These are phyloP conservation scores for Iris pallida DNA, from an alignment of 116 monocot species.

Conservation along the genomic window DNA sequence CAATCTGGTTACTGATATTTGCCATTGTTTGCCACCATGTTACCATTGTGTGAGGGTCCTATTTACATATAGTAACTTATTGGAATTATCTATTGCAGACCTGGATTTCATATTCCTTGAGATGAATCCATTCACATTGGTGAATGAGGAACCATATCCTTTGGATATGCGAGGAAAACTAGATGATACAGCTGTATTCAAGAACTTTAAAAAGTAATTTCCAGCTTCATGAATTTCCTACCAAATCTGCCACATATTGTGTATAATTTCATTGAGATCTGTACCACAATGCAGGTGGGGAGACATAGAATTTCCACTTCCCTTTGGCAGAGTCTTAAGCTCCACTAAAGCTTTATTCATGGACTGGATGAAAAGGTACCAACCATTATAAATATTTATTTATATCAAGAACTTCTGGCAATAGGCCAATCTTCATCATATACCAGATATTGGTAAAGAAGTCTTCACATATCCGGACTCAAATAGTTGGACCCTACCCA, in stretches of 20 bases:
- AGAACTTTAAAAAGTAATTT: slow-evolving; percentile 63
- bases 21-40: too few relatives aligned
- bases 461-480: too few relatives aligned
- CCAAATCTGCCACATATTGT: too few relatives aligned
- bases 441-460: too few relatives aligned
- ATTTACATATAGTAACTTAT: too few relatives aligned
- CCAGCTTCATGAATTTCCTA: background rate
- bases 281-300: slow-evolving; percentile 45
- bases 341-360: slow-evolving; percentile 51
- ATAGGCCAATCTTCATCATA: too few relatives aligned
- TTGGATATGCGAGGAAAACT: slow-evolving; percentile 70
- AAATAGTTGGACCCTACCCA: too few relatives aligned
- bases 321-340: slow-evolving; percentile 63
- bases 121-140: slow-evolving; percentile 75
- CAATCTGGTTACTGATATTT: too few relatives aligned
- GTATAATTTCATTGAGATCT: background rate
- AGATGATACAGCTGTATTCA: slow-evolving; percentile 70
- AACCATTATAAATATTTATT: too few relatives aligned
- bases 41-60: too few relatives aligned
- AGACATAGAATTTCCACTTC: slow-evolving; percentile 50
- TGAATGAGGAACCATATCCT: slow-evolving; percentile 58
- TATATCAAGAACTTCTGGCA: too few relatives aligned
- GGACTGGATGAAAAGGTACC: slow-evolving; percentile 64
- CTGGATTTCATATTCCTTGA: slow-evolving; percentile 67
- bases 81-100: slow-evolving; percentile 21